Percentiles rank a stretch among this genome's conserved stretches.
These are phyloP conservation scores for Solanum lycopersicoides DNA, from an alignment of 257 asterid genomes.

Conservation along the genomic window DNA sequence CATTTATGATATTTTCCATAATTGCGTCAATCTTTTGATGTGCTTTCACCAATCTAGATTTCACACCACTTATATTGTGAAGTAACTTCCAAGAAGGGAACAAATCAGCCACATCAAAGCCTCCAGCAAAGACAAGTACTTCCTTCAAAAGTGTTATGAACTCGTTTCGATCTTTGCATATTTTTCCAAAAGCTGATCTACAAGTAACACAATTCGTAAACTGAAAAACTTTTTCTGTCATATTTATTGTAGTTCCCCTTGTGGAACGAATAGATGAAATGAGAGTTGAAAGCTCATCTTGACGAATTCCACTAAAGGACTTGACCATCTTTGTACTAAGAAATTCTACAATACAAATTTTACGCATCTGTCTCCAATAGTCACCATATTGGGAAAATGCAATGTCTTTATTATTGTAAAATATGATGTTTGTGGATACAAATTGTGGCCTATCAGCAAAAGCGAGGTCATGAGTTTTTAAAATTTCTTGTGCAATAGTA, in stretches of 20 bases:
- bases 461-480: too few species aligned
- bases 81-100: not conserved
- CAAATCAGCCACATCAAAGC: not conserved
- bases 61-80: not conserved
- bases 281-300: too few species aligned
- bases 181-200: not conserved
- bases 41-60: not conserved
- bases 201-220: not conserved
- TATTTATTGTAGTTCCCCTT: not conserved
- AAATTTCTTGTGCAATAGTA: too few species aligned
- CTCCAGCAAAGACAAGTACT: not conserved
- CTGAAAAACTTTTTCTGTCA: not conserved
- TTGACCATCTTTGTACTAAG: too few species aligned
- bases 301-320: too few species aligned
- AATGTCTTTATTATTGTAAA: too few species aligned
- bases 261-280: too few species aligned
- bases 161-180: not conserved
- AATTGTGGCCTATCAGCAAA: too few species aligned
- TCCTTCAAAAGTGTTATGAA: not conserved
- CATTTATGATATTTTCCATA: not conserved
- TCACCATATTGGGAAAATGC: too few species aligned
- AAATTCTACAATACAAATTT: too few species aligned
- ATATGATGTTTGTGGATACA: too few species aligned
- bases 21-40: not conserved
- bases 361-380: too few species aligned